Evolutionary conservation across 2,329 filamentous ascomycete genomes (phyloP), one percentile per base, ranked within the genome.

Genomic region (Colletotrichum echinochloae): DNA sequence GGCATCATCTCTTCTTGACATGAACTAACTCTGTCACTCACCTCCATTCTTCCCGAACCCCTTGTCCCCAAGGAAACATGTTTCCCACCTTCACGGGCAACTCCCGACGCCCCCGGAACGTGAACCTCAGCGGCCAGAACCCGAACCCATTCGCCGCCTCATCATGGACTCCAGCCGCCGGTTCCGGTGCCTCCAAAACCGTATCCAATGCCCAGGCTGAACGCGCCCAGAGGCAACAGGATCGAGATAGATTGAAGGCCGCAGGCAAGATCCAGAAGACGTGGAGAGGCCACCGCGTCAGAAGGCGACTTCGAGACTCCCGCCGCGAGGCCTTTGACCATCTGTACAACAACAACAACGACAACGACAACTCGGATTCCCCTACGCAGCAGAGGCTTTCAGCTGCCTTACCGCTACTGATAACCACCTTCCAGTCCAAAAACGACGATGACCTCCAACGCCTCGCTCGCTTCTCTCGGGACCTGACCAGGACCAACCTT

Each of bases 51-150:
- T 46, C n/a, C 51, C 12, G 14, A 49, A 60, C 28, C 39, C 65
- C 16, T 12, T 33, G 63, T 55, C 26, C 37, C 33, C 28, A 23
- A 68, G 64, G 78, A 79, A 78, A 75, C 78, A 98, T 98, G 95
- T 97, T 96, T 83, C 91, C 92, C 72, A 94, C 92, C 64, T 99
- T 99, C 83, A 96, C 93, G 30, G 96, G 96, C 75, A 93, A 84
- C 81, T 93, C 94, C 76, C 91, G 94, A 77, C 92, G 93, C 74
- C 91, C 92, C 72, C 91, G 96, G 74, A 95, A 98, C 80, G 94
- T 98, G 79, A 98, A 98, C 82, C 91, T 99, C 72, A 96, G 94
- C 74, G 96, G 94, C 73, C 92, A 95, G 75, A 89, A 89, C 74
- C 85, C 86, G 60, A 97, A 97, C 77, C 94, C 94, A 4, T 97